Conservation (phyloP, 1,284 basidiomycete genomes). For the Malassezia globosa region DNA sequence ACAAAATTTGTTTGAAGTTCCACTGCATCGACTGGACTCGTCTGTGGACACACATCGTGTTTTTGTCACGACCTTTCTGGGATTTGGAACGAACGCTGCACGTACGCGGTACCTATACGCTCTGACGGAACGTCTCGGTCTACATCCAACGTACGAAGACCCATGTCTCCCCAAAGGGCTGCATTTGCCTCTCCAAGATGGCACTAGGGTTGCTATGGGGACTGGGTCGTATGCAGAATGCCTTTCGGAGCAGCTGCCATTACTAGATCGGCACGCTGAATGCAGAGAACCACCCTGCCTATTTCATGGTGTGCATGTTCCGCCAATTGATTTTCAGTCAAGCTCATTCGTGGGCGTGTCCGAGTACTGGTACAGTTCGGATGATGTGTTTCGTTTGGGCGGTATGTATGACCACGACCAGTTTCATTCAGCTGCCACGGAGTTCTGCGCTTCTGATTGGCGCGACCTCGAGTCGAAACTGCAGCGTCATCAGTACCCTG, state of each 20-base stretch:
- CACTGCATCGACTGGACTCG: constrained; percentile 69
- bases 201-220: constrained; percentile 49
- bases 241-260: constrained; percentile 60
- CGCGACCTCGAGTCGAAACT: constrained; percentile 57
- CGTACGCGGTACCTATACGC: constrained; percentile 64
- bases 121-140: constrained; percentile 50
- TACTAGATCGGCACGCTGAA: constrained; percentile 73
- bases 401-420: constrained; percentile 91
- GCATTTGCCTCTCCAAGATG: constrained; percentile 23
- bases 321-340: constrained; percentile 62
- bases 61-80: constrained; percentile 96
- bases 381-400: constrained; percentile 86
- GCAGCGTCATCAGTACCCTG: constrained; percentile 17
- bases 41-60: constrained; percentile 79
- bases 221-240: constrained; percentile 84
- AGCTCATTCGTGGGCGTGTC: constrained; percentile 93
- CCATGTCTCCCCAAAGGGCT: constrained; percentile 80
- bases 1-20: constrained; percentile 56
- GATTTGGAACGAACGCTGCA: constrained; percentile 93
- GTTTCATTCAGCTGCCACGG: constrained; percentile 80
- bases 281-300: constrained; percentile 78
- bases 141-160: constrained; percentile 50
- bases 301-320: constrained; percentile 94
- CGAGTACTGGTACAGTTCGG: constrained; percentile 98
- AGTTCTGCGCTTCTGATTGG: constrained; percentile 77